Percentiles rank a stretch among this genome's conserved stretches.
These are phyloP conservation scores for Microbotryum saponariae DNA, from an alignment of 1,284 basidiomycete genomes.

Conservation along the genomic window DNA sequence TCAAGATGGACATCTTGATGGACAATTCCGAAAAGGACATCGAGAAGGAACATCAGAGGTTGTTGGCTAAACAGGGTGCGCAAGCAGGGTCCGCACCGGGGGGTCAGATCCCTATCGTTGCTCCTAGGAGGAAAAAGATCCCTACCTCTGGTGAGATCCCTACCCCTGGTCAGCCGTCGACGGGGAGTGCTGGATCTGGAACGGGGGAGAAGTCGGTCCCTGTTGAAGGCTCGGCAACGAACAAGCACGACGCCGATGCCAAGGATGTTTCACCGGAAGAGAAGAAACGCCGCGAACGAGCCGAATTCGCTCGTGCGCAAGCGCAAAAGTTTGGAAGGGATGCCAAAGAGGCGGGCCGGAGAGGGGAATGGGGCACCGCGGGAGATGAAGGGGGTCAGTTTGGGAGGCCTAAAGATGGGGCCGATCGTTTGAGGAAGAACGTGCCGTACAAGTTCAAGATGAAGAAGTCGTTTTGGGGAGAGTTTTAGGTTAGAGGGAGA, in stretches of 20 bases:
- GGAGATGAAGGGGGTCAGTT: slow-evolving; percentile 17
- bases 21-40: slow-evolving; percentile 16
- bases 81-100: not conserved
- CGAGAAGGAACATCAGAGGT: slow-evolving; percentile 3
- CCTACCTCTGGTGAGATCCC: too few species aligned
- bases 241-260: too few species aligned
- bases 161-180: not conserved
- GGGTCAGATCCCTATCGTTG: too few species aligned
- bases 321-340: slow-evolving; percentile 30
- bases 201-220: not conserved
- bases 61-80: too few species aligned
- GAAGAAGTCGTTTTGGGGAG: slow-evolving; percentile 8
- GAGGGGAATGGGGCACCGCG: slow-evolving; percentile 26
- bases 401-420: slow-evolving; percentile 33
- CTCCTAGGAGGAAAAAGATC: too few species aligned
- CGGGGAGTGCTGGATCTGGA: not conserved
- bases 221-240: not conserved
- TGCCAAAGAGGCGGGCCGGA: slow-evolving; percentile 22
- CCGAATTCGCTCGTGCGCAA: slow-evolving; percentile 21
- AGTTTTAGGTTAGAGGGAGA: slow-evolving; percentile 3
- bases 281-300: slow-evolving; percentile 20
- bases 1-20: slow-evolving; percentile 25
- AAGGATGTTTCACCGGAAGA: slow-evolving; percentile 9
- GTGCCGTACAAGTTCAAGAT: slow-evolving; percentile 36
- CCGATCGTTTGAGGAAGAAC: slow-evolving; percentile 32